Evolutionary conservation across 257 asterid genomes (phyloP).

Genomic region (Solanum lycopersicoides): DNA sequence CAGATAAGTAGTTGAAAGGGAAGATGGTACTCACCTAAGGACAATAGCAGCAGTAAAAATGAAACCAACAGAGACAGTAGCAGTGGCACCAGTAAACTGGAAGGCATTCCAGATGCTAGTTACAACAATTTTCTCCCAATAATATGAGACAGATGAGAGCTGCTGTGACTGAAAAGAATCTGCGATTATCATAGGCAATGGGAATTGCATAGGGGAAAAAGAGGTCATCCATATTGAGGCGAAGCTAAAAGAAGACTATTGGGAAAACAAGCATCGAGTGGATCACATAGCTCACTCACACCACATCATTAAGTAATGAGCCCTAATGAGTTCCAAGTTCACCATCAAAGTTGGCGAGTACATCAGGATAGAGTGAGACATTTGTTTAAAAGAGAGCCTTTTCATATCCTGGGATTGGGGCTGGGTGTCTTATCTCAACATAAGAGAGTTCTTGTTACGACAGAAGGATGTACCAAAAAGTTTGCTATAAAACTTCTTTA

Average conservation of each 20-base stretch:
- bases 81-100: constrained; percentile 92
- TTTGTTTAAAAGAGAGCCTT: no score
- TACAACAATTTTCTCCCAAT: constrained; percentile 64
- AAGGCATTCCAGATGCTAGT: constrained; percentile 93
- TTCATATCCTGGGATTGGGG: no score
- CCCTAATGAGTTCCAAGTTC: constrained; percentile 72
- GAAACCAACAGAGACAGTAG: constrained; percentile 74
- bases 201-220: constrained; percentile 61
- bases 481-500: no score
- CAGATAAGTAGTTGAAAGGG: not conserved
- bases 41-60: constrained; percentile 79
- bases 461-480: no score
- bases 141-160: constrained; percentile 56
- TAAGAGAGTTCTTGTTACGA: no score
- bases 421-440: no score
- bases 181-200: constrained; percentile 46
- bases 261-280: constrained; percentile 90
- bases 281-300: constrained; percentile 71
- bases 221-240: constrained; percentile 69
- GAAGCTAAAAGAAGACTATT: constrained; percentile 72
- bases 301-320: constrained; percentile 57
- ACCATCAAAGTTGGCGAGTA: constrained; percentile 80
- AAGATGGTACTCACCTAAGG: constrained; percentile 39
- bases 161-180: constrained; percentile 51
- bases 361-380: constrained; percentile 12